phyloP scores from a whole-genome alignment of 441 rosid genomes.

The Dalechampia spathulata region DNA sequence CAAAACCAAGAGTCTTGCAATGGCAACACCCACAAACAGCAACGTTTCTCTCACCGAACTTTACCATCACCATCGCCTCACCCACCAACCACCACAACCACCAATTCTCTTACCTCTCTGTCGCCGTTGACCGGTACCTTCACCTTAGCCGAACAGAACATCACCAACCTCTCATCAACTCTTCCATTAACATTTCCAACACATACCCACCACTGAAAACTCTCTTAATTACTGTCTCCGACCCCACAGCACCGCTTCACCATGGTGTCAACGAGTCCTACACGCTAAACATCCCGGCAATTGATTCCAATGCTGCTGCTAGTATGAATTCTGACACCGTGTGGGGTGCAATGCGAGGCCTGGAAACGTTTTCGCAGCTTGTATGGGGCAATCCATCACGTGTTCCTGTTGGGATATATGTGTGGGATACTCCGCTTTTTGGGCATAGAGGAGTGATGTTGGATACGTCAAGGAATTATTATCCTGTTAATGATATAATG shows the following conservation, averaged over 20 bases:
- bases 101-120: too few relatives aligned
- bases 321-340: conserved; percentile 41
- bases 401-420: conserved; percentile 36
- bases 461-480: conserved; percentile 82
- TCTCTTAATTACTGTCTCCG: conserved; percentile 35
- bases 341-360: conserved; percentile 91
- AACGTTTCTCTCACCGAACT: conserved; percentile 39
- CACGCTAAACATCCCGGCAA: conserved; percentile 40
- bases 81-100: conserved; percentile 44
- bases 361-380: conserved; percentile 80
- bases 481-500: conserved; percentile 53
- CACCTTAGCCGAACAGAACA: conserved; percentile 39
- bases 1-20: conserved; percentile 47
- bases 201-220: conserved; percentile 29
- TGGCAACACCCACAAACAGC: conserved; percentile 46
- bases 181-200: conserved; percentile 27
- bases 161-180: conserved; percentile 39
- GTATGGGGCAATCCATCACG: conserved; percentile 50
- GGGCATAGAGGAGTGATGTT: conserved; percentile 59
- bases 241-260: conserved; percentile 44
- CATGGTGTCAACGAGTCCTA: conserved; percentile 75
- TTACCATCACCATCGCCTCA: conserved; percentile 32
- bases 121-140: conserved; percentile 43
- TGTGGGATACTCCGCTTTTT: conserved; percentile 55
- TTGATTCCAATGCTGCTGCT: conserved; percentile 18